Base-by-base conservation (phyloP, 225 moss, liverwort and hornwort genomes). In the Bryoerythrophyllum caledonicum region DNA sequence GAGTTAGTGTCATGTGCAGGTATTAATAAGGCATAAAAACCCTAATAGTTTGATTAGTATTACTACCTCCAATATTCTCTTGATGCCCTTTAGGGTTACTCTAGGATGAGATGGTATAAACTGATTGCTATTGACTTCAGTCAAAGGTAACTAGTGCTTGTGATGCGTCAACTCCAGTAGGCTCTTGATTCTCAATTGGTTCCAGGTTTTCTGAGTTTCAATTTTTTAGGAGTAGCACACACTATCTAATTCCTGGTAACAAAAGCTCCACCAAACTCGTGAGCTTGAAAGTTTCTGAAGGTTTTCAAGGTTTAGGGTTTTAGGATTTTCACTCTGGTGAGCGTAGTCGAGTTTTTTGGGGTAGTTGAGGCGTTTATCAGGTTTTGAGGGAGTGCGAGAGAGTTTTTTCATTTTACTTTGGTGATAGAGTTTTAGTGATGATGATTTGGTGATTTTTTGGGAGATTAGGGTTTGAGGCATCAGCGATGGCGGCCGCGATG, bases 401-500 rank as follows among this genome's bases (percentile, higher is more conserved):
- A 30, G 14, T 10, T 41, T 13, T 24, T 26, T n/a, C 14, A 20
- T 63, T 10, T 14, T 0, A 40, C 49, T n/a, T n/a, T 52, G 48
- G 53, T 74, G 25, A 69, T 43, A 52, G 43, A 21, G 13, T 11
- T 68, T 76, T 69, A n/a, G 34, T 40, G 10, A 32, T 37, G 20
- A 5, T 15, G 13, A 54, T 34, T 17, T 26, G 51, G 23, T 48
- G 48, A 17, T 16, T 16, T 17, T 49, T 49, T 17, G 5, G 19
- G 17, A 19, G 19, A 41, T 51, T 71, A 81, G 75, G 78, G 78
- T 59, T 78, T 57, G 75, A 63, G 43, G 23, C 24, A 43, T 12
- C 48, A 78, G 71, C 64, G 25, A 85, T 85, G 88, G 87, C 84
- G 37, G 70, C 80, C 55, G 75, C 82, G 41, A 64, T 32, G 32